Percentiles rank a stretch among this genome's conserved stretches.
Evolutionary conservation across 2,329 filamentous ascomycete species (phyloP).

Genomic region (Xylaria sp.): DNA sequence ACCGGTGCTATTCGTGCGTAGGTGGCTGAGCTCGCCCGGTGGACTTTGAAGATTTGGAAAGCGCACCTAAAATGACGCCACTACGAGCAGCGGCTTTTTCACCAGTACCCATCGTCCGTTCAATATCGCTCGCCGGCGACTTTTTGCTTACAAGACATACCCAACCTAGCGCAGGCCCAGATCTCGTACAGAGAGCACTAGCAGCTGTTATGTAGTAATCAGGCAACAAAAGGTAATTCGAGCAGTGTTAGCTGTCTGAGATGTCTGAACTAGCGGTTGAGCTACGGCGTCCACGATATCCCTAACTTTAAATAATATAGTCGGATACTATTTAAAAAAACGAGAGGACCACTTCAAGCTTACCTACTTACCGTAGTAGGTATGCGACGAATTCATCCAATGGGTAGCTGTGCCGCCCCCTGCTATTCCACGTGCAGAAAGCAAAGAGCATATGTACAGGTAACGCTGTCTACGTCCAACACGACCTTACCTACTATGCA

Average conservation of each 20-base stretch:
- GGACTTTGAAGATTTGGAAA: constrained; percentile 20
- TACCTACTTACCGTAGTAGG: background rate
- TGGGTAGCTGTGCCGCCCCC: constrained; percentile 4
- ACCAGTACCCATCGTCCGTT: background rate
- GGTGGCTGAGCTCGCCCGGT: constrained; percentile 7
- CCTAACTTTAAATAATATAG: background rate
- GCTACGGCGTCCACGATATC: background rate
- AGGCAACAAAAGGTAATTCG: background rate
- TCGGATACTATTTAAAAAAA: background rate
- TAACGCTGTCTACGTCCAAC: too few species aligned
- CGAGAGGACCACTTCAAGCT: background rate
- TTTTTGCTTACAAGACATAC: background rate
- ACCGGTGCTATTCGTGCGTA: background rate
- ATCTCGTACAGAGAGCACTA: background rate
- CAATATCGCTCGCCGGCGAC: too few species aligned
- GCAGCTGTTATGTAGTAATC: constrained; percentile 1
- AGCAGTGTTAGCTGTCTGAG: background rate
- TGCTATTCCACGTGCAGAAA: constrained; percentile 23
- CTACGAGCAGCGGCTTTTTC: background rate
- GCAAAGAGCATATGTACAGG: background rate
- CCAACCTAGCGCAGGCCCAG: background rate
- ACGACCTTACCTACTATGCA: background rate
- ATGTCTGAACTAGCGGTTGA: background rate
- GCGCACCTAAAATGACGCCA: constrained; percentile 15
- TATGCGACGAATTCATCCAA: background rate